Percentiles rank a stretch among this genome's conserved stretches.
These are phyloP conservation scores for Pseudogymnoascus sp. DNA, from an alignment of 2,329 filamentous ascomycete genomes.

Conservation along the genomic window DNA sequence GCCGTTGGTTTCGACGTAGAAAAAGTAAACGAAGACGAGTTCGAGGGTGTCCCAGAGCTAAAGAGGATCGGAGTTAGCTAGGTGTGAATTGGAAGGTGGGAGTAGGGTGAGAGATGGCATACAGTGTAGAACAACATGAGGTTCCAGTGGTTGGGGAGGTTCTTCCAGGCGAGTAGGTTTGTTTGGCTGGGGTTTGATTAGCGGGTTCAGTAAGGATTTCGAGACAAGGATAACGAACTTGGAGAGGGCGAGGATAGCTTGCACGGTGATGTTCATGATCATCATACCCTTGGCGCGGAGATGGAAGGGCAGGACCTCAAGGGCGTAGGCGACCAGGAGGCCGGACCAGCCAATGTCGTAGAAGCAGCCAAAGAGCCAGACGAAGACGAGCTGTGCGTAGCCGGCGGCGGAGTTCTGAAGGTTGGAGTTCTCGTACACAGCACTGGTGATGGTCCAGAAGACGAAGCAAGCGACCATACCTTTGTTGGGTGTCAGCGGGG, in stretches of 20 bases:
- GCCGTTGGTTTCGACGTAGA: slow-evolving; percentile 63
- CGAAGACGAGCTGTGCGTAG: slow-evolving; percentile 37
- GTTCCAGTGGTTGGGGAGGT: slow-evolving; percentile 52
- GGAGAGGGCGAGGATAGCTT: slow-evolving; percentile 20
- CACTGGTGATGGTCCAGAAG: slow-evolving; percentile 39
- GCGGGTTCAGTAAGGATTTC: slow-evolving; percentile 30
- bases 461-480: slow-evolving; percentile 35
- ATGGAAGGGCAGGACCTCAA: slow-evolving; percentile 44
- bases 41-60: slow-evolving; percentile 51
- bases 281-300: slow-evolving; percentile 37
- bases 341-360: slow-evolving; percentile 51
- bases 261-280: slow-evolving; percentile 48
- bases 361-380: slow-evolving; percentile 41
- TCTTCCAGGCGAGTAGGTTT: slow-evolving; percentile 54
- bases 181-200: slow-evolving; percentile 39
- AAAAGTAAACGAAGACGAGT: slow-evolving; percentile 54
- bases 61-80: slow-evolving; percentile 11
- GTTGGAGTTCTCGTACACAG: slow-evolving; percentile 33
- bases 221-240: slow-evolving; percentile 53
- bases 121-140: slow-evolving; percentile 58
- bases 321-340: slow-evolving; percentile 46
- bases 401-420: slow-evolving; percentile 30
- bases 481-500: neutral
- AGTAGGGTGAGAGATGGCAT: slow-evolving; percentile 20
- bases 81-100: neutral